phyloP scores from a whole-genome alignment of 352 stramenopile genomes.

The Globisporangium parvum region DNA sequence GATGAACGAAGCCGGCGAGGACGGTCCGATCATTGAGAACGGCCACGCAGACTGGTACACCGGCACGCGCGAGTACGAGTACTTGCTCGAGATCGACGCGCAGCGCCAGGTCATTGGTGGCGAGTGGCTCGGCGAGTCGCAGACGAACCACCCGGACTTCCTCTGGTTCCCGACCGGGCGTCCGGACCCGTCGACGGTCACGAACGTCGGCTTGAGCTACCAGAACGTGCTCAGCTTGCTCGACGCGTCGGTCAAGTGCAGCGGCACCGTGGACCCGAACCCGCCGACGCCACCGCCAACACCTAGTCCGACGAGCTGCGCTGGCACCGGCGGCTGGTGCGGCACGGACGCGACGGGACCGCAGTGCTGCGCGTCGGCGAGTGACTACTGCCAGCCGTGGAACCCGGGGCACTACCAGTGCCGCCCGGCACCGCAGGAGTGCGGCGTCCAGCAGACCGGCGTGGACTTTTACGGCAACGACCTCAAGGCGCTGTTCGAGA shows the following conservation, averaged over 20 bases:
- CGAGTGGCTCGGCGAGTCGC: conserved; percentile 15
- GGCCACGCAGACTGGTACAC: conserved; percentile 8
- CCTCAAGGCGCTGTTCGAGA: background rate
- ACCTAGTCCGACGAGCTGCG: background rate
- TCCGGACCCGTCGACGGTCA: conserved; percentile 4
- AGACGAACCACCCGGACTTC: conserved; percentile 12
- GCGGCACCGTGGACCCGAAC: background rate
- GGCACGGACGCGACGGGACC: background rate
- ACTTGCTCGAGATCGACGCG: conserved; percentile 15
- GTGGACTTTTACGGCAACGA: conserved; percentile 18
- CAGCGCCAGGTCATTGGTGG: conserved; percentile 13
- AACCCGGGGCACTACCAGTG: conserved; percentile 41
- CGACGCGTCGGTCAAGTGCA: conserved; percentile 9
- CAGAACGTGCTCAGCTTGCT: conserved; percentile 2
- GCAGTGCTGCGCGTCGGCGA: background rate
- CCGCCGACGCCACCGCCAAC: background rate
- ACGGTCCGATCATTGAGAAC: conserved; percentile 11
- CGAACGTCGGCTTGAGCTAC: conserved; percentile 9
- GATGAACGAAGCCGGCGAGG: conserved; percentile 19
- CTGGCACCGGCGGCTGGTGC: background rate
- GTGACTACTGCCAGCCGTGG: conserved; percentile 43
- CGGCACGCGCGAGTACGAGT: conserved; percentile 6
- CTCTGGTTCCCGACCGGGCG: conserved; percentile 13
- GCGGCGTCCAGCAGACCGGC: conserved; percentile 10
- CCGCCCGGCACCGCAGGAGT: conserved; percentile 8